Base-by-base conservation (phyloP, 2,329 filamentous ascomycete genomes). In the Trichophyton mentagrophytes region DNA sequence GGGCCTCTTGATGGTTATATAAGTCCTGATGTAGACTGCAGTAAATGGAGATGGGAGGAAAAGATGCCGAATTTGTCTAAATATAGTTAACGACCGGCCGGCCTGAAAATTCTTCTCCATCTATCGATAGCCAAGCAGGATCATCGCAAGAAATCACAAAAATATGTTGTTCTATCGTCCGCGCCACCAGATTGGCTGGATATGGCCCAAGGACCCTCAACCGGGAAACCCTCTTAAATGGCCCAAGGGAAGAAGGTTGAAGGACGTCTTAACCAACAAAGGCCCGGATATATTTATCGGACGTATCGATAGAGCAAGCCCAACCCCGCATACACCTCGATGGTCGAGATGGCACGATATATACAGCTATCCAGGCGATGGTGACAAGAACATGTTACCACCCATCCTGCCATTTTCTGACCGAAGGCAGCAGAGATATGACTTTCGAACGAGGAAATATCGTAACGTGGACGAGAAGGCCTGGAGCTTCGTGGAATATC, bases 221-320 rank as follows among this genome's bases (percentile, higher is more conserved):
- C 72, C 69, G 2, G 69, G 69, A 47, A 72, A 72, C 20, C 67
- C 69, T 22, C 38, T 62, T 8, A 65, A 63, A 62, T 73, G 71
- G 71, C 65, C 67, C 8, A 65, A 65, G 8, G 63, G 66, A 57
- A 67, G 66, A 67, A 71, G 70, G 4, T 60, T 77, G 20, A 66
- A 67, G 20, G 72, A 78, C 55, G 66, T 77, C 59, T 47, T 76
- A 15, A 70, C 64, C 6, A 71, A 70, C 40, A 72, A 69, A 60
- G 76, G 75, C 1, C 74, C 76, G 11, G 76, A 77, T 65, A 73
- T 77, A 3, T 76, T 72, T 40, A 66, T 77, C n/a, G 71, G 68
- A 6, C 63, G 58, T 13, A 66, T 71, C 49, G 58, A 62, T 8
- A 59, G 59, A 11, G 59, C 63, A 61, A 40, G 5, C 13, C 36